phyloP scores from a whole-genome alignment of 805 yeast species.

The Candida ficus region DNA sequence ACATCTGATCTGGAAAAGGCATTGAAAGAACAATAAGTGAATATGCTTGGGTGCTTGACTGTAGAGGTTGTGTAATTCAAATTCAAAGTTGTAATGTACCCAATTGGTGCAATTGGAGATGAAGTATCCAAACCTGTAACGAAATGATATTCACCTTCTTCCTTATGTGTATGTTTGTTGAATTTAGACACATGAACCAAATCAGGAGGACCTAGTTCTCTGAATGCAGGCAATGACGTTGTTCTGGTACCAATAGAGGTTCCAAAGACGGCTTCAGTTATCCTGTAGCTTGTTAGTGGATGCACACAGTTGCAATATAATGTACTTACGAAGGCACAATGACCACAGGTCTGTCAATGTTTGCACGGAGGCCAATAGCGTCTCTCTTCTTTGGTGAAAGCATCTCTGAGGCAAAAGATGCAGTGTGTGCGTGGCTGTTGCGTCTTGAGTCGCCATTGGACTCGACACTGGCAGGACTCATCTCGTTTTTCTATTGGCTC shows the following conservation, averaged over 20 bases:
- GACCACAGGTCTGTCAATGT: conserved; percentile 14
- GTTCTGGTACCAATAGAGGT: conserved; percentile 51
- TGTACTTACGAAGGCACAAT: conserved; percentile 20
- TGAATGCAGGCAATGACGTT: conserved; percentile 31
- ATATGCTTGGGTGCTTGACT: conserved; percentile 24
- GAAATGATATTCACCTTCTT: conserved; percentile 46
- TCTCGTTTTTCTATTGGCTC: background rate
- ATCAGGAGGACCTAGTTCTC: conserved; percentile 73
- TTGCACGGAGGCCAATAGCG: conserved; percentile 4
- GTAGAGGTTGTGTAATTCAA: conserved; percentile 18
- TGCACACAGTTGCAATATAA: background rate
- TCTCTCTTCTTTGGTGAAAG: conserved; percentile 18
- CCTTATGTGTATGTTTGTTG: conserved; percentile 28
- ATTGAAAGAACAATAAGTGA: conserved; percentile 66
- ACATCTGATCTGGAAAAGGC: conserved; percentile 66
- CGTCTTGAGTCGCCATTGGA: too few species aligned
- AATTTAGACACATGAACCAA: conserved; percentile 45
- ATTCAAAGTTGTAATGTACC: conserved; percentile 37
- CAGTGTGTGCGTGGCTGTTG: background rate
- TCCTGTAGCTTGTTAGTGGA: conserved; percentile 25
- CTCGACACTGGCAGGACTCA: too few species aligned
- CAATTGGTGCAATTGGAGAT: conserved; percentile 40
- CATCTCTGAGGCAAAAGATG: conserved; percentile 4
- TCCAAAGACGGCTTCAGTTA: conserved; percentile 44
- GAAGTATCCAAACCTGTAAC: conserved; percentile 44